Percentiles rank a stretch among this genome's conserved stretches.
Conservation (phyloP, 2,329 filamentous ascomycete species). For the Trichoderma koningii region DNA sequence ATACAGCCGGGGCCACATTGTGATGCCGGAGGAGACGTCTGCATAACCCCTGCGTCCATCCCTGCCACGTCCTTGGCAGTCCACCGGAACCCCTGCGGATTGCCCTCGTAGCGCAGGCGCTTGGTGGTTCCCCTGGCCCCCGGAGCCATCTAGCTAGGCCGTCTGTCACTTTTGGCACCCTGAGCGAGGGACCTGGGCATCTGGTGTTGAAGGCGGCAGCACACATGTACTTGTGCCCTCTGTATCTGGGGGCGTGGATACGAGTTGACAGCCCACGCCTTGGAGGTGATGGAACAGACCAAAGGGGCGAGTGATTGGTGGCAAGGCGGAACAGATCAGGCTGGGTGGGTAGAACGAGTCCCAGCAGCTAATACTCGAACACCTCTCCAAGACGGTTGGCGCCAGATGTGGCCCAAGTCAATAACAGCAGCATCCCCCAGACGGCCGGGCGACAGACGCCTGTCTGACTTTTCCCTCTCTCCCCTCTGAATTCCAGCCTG, state of each 20-base stretch:
- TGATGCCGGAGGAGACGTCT: conserved; percentile 21
- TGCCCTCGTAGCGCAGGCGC: conserved; percentile 19
- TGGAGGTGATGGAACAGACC: conserved; percentile 15
- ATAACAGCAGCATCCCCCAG: conserved; percentile 22
- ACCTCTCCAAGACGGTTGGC: conserved; percentile 10
- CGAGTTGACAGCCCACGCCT: conserved; percentile 21
- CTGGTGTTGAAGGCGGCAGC: conserved; percentile 9
- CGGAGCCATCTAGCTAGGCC: conserved; percentile 7
- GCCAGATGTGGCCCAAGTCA: conserved; percentile 17
- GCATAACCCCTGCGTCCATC: conserved; percentile 20
- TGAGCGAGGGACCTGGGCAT: conserved; percentile 12
- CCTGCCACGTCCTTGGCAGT: conserved; percentile 23
- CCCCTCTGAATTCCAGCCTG: background rate
- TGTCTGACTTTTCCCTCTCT: conserved; percentile 2
- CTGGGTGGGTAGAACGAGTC: conserved; percentile 23
- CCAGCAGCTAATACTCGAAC: conserved; percentile 6
- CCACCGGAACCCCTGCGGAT: conserved; percentile 20
- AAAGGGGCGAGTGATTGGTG: conserved; percentile 23
- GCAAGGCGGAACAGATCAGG: conserved; percentile 14
- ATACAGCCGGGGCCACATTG: conserved; percentile 9
- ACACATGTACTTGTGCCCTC: background rate
- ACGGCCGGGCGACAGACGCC: conserved; percentile 4
- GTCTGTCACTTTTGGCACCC: conserved; percentile 22
- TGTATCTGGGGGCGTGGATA: conserved; percentile 22
- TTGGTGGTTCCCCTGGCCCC: conserved; percentile 14